Conservation (phyloP, 345 rosid genomes). For the Noccaea bulbosa region DNA sequence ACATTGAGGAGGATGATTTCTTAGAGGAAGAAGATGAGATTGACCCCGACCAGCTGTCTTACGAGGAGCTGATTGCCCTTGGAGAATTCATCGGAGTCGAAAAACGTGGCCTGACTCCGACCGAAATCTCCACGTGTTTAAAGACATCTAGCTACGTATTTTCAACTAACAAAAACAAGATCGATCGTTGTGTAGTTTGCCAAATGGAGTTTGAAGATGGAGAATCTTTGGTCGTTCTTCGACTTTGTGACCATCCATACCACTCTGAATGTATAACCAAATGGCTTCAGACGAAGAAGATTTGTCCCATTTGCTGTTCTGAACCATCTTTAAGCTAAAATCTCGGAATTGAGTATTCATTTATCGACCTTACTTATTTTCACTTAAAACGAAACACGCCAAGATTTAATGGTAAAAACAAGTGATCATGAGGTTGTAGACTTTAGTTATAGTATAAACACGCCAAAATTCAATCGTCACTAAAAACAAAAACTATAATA, state of each 20-base stretch:
- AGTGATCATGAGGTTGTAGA: constrained; percentile 2
- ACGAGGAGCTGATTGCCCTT: constrained; percentile 70
- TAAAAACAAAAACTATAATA: neutral
- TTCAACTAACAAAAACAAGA: constrained; percentile 37
- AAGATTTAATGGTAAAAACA: neutral
- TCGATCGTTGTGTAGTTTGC: constrained; percentile 75
- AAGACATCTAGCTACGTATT: constrained; percentile 10
- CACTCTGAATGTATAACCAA: constrained; percentile 65
- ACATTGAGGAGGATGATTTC: constrained; percentile 46
- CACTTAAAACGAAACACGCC: neutral
- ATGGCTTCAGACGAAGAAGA: constrained; percentile 74
- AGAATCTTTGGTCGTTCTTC: constrained; percentile 55
- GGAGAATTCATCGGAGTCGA: constrained; percentile 73
- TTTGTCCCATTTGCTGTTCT: constrained; percentile 72
- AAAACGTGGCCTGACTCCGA: constrained; percentile 54
- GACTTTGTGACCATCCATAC: constrained; percentile 63
- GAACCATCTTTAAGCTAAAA: constrained; percentile 47
- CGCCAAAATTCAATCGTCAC: neutral
- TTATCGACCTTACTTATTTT: neutral
- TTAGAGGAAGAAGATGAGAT: constrained; percentile 61
- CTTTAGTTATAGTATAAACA: neutral
- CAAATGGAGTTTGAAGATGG: constrained; percentile 73
- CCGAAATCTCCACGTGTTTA: constrained; percentile 54
- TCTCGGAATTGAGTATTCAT: neutral
- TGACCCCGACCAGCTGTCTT: constrained; percentile 68